Percentiles rank a stretch among this genome's conserved stretches.
Conservation (phyloP, 345 rosid species). For the Viola odorata region DNA sequence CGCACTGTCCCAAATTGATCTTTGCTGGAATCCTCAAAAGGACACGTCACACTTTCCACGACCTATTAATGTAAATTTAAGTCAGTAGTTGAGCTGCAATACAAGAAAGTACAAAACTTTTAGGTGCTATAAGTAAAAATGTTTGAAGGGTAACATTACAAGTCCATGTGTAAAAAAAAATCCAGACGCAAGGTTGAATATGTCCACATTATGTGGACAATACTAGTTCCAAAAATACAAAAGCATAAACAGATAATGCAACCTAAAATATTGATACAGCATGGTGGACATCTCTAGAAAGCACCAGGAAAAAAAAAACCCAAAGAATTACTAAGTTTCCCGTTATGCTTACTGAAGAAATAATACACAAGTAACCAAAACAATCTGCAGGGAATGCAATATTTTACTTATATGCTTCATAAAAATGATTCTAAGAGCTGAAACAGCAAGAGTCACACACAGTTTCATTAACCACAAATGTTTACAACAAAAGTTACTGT, state of each 20-base stretch:
- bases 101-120: background rate
- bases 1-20: background rate
- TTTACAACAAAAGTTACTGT: background rate
- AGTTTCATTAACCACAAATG: background rate
- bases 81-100: too few species aligned
- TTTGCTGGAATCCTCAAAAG: conserved; percentile 6
- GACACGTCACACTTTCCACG: conserved; percentile 2
- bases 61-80: conserved; percentile 12
- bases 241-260: too few species aligned
- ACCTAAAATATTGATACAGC: background rate
- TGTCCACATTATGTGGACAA: too few species aligned
- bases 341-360: background rate
- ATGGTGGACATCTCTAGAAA: background rate
- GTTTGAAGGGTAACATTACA: too few species aligned
- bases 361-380: background rate
- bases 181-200: too few species aligned
- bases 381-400: too few species aligned
- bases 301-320: background rate
- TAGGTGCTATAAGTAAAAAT: conserved; percentile 4
- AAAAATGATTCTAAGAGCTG: too few species aligned
- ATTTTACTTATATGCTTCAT: too few species aligned
- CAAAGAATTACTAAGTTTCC: background rate
- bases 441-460: background rate
- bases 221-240: too few species aligned
- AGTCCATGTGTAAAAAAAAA: too few species aligned